These are phyloP conservation scores for Leccinum solheimii DNA, from an alignment of 1,284 basidiomycete genomes.

Conservation along the genomic window DNA sequence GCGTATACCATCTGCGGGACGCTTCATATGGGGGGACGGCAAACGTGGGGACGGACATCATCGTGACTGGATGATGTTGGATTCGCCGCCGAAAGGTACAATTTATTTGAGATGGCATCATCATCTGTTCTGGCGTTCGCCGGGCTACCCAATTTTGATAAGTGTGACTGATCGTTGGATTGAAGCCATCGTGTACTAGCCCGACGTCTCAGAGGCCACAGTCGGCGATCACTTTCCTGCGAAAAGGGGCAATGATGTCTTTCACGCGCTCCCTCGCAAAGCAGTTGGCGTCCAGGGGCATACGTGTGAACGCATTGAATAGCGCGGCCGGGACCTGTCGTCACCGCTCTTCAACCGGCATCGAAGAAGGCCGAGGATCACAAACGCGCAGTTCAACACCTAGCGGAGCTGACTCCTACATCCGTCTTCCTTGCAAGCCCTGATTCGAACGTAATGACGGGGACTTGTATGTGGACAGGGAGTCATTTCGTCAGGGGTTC, in stretches of 20 bases:
- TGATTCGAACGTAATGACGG: conserved; percentile 42
- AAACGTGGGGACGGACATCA: too few relatives aligned
- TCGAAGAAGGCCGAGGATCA: conserved; percentile 22
- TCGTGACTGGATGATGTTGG: too few relatives aligned
- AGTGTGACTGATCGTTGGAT: neutral
- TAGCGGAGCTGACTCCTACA: conserved; percentile 51
- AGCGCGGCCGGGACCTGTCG: conserved; percentile 51
- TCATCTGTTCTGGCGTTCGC: conserved; percentile 52
- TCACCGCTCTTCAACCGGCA: conserved; percentile 54
- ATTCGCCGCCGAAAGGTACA: too few relatives aligned
- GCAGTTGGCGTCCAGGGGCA: conserved; percentile 58
- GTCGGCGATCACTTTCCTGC: conserved; percentile 54
- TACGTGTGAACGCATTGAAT: conserved; percentile 53
- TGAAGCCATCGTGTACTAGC: neutral
- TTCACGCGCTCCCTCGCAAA: conserved; percentile 57
- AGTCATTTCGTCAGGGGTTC: neutral
- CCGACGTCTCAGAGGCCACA: conserved; percentile 29
- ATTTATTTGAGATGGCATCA: too few relatives aligned
- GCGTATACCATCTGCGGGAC: too few relatives aligned
- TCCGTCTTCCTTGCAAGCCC: conserved; percentile 49
- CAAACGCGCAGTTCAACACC: conserved; percentile 55
- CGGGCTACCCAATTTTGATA: conserved; percentile 32
- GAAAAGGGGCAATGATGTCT: conserved; percentile 55
- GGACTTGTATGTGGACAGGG: conserved; percentile 37
- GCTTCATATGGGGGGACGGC: too few relatives aligned